These are phyloP conservation scores for Pseudozyma thailandica DNA, from an alignment of 1,284 basidiomycete species.

Conservation along the genomic window DNA sequence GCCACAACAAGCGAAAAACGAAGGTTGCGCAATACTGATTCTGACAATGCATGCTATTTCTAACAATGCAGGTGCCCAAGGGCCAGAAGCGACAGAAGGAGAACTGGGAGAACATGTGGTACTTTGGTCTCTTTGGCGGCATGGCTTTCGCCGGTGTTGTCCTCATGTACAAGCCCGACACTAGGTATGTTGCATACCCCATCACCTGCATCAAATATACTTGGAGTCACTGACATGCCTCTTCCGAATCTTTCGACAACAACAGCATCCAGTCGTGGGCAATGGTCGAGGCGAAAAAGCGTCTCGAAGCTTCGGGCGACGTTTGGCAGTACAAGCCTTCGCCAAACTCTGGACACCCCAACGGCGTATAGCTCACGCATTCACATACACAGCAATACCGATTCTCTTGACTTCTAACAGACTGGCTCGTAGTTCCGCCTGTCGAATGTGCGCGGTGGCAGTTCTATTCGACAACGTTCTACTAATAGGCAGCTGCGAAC, in stretches of 20 bases:
- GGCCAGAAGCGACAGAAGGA: conserved; percentile 87
- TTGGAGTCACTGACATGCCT: conserved; percentile 2
- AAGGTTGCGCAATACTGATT: neutral
- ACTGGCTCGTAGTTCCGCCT: neutral
- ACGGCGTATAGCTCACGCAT: conserved; percentile 24
- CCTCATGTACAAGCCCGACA: conserved; percentile 94
- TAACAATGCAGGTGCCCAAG: conserved; percentile 69
- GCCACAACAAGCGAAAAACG: no score
- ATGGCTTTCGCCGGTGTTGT: conserved; percentile 81
- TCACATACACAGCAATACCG: conserved; percentile 2
- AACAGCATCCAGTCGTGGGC: conserved; percentile 65
- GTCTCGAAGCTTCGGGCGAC: conserved; percentile 61
- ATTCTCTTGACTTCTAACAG: neutral
- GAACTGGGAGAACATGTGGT: conserved; percentile 75
- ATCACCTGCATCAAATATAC: no score
- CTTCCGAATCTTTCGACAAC: neutral
- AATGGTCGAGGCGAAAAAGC: conserved; percentile 64
- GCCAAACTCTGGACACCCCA: conserved; percentile 62
- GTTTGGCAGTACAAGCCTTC: conserved; percentile 66
- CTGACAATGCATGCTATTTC: neutral
- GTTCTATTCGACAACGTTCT: neutral
- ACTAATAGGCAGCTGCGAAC: no score
- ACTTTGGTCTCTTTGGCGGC: conserved; percentile 79
- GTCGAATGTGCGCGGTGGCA: neutral
- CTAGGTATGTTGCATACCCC: conserved; percentile 75